These are phyloP conservation scores for Omphalotus olearius DNA, from an alignment of 1,284 basidiomycete species.

Conservation along the genomic window DNA sequence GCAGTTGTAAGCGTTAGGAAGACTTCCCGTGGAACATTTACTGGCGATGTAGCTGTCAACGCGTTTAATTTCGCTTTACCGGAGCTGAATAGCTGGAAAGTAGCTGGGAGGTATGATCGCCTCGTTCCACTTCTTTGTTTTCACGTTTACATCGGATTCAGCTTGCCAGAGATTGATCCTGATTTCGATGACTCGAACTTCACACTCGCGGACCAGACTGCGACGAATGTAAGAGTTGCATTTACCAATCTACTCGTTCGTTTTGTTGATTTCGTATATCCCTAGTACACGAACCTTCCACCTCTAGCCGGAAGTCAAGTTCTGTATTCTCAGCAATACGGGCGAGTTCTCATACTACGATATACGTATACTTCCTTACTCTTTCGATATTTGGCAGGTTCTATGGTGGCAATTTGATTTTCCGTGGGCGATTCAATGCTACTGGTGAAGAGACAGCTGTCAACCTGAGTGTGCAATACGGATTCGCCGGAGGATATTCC, in stretches of 20 bases:
- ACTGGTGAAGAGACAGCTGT: conserved; percentile 39
- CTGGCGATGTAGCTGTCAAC: conserved; percentile 21
- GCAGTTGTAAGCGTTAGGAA: conserved; percentile 18
- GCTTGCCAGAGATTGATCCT: conserved; percentile 43
- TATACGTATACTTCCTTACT: background rate
- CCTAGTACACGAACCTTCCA: conserved; percentile 44
- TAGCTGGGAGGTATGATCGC: conserved; percentile 35
- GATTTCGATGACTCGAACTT: conserved; percentile 43
- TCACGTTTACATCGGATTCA: conserved; percentile 14
- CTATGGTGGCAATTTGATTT: conserved; percentile 46
- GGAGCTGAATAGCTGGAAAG: conserved; percentile 38
- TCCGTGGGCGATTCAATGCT: conserved; percentile 47
- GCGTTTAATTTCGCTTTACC: conserved; percentile 27
- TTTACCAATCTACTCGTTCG: background rate
- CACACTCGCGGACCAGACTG: conserved; percentile 34
- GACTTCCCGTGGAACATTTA: conserved; percentile 29
- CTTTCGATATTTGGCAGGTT: conserved; percentile 29
- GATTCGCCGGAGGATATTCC: conserved; percentile 46
- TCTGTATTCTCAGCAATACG: conserved; percentile 49
- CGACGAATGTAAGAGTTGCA: conserved; percentile 35
- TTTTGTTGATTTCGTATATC: background rate
- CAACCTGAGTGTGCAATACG: conserved; percentile 42
- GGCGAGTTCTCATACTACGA: conserved; percentile 24
- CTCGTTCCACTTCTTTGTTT: background rate
- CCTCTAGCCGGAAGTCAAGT: conserved; percentile 36